Conservation (phyloP, 2,329 filamentous ascomycete species). For the Cadophora luteo-olivacea region DNA sequence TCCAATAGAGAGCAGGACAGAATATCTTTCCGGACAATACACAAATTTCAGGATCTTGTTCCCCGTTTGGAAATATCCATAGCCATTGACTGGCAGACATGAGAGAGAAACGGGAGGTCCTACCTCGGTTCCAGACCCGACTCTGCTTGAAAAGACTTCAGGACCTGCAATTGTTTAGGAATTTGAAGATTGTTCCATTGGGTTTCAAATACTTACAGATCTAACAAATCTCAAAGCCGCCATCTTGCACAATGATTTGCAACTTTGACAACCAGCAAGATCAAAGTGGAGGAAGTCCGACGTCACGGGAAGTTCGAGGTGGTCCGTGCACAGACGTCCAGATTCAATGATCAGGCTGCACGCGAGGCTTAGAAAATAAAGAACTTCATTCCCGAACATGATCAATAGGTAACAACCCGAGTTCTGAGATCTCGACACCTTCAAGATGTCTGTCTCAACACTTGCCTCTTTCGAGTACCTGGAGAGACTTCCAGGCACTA, state of each 20-base stretch:
- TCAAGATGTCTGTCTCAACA: conserved; percentile 51
- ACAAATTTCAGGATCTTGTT: too few relatives aligned
- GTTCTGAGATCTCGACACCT: conserved; percentile 26
- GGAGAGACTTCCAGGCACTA: conserved; percentile 87
- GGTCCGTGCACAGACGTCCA: conserved; percentile 6
- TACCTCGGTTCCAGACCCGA: conserved; percentile 91
- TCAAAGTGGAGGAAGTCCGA: conserved; percentile 19
- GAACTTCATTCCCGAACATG: conserved; percentile 29
- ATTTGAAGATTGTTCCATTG: neutral
- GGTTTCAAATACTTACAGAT: conserved; percentile 55
- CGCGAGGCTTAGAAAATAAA: conserved; percentile 28
- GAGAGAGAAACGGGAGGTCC: conserved; percentile 30
- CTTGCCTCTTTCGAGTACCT: conserved; percentile 84
- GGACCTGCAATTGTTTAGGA: conserved; percentile 62
- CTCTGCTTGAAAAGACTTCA: conserved; percentile 77
- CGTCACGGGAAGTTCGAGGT: conserved; percentile 18
- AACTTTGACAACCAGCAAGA: conserved; percentile 33
- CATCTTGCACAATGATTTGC: conserved; percentile 47
- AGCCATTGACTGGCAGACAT: conserved; percentile 4
- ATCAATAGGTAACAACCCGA: conserved; percentile 32
- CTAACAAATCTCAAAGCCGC: conserved; percentile 67
- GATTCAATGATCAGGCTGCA: conserved; percentile 29
- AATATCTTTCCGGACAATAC: neutral
- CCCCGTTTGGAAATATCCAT: neutral
- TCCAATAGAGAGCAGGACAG: neutral